phyloP scores from a whole-genome alignment of 2,329 filamentous ascomycete genomes.

The Colletotrichum graminicola region DNA sequence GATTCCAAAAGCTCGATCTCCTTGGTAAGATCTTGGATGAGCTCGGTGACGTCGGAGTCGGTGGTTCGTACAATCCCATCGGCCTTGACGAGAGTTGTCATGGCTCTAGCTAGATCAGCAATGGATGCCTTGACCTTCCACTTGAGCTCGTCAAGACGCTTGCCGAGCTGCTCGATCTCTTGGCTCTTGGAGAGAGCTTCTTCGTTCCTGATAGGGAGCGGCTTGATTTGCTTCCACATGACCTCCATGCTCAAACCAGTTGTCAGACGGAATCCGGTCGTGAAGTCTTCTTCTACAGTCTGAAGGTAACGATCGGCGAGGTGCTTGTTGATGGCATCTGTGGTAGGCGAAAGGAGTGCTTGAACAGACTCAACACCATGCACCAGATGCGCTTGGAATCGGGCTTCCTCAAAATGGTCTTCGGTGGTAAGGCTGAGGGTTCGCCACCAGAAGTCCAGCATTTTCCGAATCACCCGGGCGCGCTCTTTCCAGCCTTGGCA shows the following conservation, averaged over 20 bases:
- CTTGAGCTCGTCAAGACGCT: slow-evolving; percentile 70
- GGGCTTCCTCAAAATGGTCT: slow-evolving; percentile 69
- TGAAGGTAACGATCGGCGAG: slow-evolving; percentile 57
- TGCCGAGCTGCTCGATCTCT: slow-evolving; percentile 67
- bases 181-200: slow-evolving; percentile 60
- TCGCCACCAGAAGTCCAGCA: slow-evolving; percentile 68
- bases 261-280: slow-evolving; percentile 76
- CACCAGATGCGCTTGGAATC: slow-evolving; percentile 72
- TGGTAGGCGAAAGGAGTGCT: slow-evolving; percentile 47
- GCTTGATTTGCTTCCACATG: slow-evolving; percentile 81
- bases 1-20: slow-evolving; percentile 67
- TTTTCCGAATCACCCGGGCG: slow-evolving; percentile 50
- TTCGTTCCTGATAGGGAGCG: slow-evolving; percentile 65
- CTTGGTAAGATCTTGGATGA: slow-evolving; percentile 62
- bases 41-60: slow-evolving; percentile 56
- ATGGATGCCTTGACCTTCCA: slow-evolving; percentile 69
- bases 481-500: slow-evolving; percentile 51
- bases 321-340: slow-evolving; percentile 48
- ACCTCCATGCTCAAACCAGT: slow-evolving; percentile 85
- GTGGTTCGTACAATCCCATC: slow-evolving; percentile 67
- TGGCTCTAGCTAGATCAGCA: slow-evolving; percentile 64
- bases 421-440: slow-evolving; percentile 63
- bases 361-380: slow-evolving; percentile 61
- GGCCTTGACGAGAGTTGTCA: slow-evolving; percentile 66
- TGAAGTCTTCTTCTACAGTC: slow-evolving; percentile 69